These are phyloP conservation scores for Antitrichia curtipendula DNA, from an alignment of 225 moss, liverwort and hornwort species.

Conservation along the genomic window DNA sequence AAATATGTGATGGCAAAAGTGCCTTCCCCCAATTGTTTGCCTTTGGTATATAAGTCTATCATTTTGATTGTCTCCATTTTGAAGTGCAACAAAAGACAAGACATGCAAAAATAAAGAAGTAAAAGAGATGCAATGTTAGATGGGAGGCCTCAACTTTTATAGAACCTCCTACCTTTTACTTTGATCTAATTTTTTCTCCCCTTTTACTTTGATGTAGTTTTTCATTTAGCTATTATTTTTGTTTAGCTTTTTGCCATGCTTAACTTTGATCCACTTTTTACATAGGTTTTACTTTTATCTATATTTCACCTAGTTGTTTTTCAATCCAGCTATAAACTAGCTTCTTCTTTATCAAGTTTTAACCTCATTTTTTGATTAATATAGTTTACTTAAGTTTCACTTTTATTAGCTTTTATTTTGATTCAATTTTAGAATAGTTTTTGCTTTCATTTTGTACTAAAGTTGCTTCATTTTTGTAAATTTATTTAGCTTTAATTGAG, in stretches of 20 bases:
- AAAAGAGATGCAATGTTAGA: not conserved
- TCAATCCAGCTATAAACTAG: not conserved
- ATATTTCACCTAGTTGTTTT: not conserved
- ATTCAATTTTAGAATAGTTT: too few relatives aligned
- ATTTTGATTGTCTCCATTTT: not conserved
- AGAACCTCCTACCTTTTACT: not conserved
- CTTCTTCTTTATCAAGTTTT: not conserved
- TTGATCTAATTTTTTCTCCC: not conserved
- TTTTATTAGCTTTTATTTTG: too few relatives aligned
- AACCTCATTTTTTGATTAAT: not conserved
- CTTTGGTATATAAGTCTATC: not conserved
- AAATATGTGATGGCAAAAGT: not conserved
- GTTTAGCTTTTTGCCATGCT: not conserved
- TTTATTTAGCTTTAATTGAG: not conserved
- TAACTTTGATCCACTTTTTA: not conserved
- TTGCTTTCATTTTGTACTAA: too few relatives aligned
- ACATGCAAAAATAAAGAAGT: not conserved
- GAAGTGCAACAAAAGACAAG: not conserved
- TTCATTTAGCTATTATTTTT: not conserved
- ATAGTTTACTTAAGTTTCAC: too few relatives aligned
- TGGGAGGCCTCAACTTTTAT: not conserved
- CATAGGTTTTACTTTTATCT: not conserved
- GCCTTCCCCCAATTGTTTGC: not conserved
- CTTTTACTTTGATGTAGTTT: not conserved
- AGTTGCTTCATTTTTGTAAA: too few relatives aligned